Conservation (phyloP, 2,329 filamentous ascomycete species). For the Blastomyces gilchristii region DNA sequence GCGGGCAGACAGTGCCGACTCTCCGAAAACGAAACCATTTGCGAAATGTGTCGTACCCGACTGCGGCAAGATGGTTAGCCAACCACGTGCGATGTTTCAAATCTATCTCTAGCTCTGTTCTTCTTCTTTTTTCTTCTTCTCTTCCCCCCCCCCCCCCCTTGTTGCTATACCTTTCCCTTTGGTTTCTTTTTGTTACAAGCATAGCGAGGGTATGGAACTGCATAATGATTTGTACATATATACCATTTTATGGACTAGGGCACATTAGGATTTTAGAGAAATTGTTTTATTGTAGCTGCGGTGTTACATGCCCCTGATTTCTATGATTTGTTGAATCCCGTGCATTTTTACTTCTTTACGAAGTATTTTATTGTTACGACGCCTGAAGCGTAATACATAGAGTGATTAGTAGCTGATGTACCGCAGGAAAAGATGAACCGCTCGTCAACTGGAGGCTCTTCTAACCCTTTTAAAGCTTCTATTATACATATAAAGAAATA, state of each 20-base stretch:
- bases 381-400: background rate
- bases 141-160: too few species aligned
- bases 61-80: constrained; percentile 33
- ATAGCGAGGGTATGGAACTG: constrained; percentile 1
- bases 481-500: constrained; percentile 1
- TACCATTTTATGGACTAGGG: background rate
- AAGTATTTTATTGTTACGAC: background rate
- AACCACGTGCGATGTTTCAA: constrained; percentile 36
- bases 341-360: background rate
- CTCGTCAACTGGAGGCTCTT: background rate
- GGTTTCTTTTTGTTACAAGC: background rate
- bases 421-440: background rate
- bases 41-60: constrained; percentile 35
- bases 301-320: background rate
- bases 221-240: background rate
- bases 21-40: constrained; percentile 30
- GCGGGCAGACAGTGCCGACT: constrained; percentile 18
- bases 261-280: background rate
- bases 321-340: background rate
- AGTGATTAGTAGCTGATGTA: background rate
- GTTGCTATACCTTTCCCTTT: constrained; percentile 3
- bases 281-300: background rate
- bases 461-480: background rate
- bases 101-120: constrained; percentile 34
- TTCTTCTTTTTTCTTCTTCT: constrained; percentile 9